Evolutionary conservation across 2,329 filamentous ascomycete species (phyloP).

Genomic region (Fusarium illudens): DNA sequence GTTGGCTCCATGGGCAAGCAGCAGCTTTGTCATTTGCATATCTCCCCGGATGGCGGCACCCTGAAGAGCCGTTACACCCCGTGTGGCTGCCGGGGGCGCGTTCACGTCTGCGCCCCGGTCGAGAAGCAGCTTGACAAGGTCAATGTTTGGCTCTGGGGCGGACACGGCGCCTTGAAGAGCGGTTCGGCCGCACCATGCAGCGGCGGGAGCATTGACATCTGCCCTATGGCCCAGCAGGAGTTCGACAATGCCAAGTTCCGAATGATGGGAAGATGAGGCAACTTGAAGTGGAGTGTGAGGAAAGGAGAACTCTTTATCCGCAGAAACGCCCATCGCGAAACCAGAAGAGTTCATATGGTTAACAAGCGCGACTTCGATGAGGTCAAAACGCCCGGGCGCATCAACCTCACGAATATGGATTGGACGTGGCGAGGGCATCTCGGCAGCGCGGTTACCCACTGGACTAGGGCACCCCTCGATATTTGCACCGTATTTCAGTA

Average conservation of each 20-base stretch:
- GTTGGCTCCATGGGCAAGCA: background rate
- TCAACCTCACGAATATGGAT: fast-evolving
- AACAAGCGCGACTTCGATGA: background rate
- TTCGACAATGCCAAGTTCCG: background rate
- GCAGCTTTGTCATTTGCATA: background rate
- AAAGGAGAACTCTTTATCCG: background rate
- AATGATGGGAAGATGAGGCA: background rate
- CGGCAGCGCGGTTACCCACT: background rate
- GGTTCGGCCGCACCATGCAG: background rate
- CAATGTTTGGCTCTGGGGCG: background rate
- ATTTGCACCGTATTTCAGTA: background rate
- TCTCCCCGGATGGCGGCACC: background rate
- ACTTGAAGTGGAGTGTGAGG: background rate
- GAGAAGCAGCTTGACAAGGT: background rate
- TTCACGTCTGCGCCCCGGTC: background rate
- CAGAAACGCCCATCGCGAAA: background rate
- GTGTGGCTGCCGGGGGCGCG: background rate
- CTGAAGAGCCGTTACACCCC: slow-evolving; percentile 7
- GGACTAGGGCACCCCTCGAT: background rate
- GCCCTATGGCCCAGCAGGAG: background rate
- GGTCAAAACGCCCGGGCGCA: fast-evolving
- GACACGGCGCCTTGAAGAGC: background rate
- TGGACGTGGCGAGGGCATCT: background rate
- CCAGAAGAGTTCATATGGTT: background rate
- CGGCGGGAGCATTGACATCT: background rate